These are phyloP conservation scores for Baeospora myosura DNA, from an alignment of 1,284 basidiomycete genomes.

Conservation along the genomic window DNA sequence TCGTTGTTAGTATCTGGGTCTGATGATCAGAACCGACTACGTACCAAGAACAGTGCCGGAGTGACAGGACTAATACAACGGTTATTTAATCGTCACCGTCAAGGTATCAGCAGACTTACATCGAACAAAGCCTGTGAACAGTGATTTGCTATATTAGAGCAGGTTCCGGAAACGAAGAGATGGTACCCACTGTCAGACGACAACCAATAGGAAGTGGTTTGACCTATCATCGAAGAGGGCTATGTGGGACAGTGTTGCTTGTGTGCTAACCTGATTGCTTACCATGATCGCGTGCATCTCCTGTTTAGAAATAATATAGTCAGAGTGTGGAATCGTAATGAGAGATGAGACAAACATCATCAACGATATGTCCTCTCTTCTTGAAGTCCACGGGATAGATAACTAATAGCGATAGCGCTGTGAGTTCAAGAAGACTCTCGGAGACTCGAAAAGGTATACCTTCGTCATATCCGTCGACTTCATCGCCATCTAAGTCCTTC, in stretches of 20 bases:
- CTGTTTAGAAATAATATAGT: conserved; percentile 25
- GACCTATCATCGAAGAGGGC: conserved; percentile 25
- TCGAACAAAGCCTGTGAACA: conserved; percentile 64
- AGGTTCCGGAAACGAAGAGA: not conserved
- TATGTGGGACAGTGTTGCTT: not conserved
- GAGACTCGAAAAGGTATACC: too few species aligned
- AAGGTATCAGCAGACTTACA: conserved; percentile 30
- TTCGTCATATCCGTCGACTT: conserved; percentile 62
- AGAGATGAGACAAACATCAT: conserved; percentile 62
- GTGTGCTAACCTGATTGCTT: too few species aligned
- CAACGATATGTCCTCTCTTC: conserved; percentile 66
- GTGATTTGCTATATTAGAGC: not conserved
- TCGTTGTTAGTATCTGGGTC: conserved; percentile 1
- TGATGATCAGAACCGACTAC: conserved; percentile 11
- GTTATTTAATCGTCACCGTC: not conserved
- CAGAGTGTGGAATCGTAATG: not conserved
- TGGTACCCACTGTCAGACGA: conserved; percentile 50
- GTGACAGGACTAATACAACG: conserved; percentile 47
- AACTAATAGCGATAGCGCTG: conserved; percentile 35
- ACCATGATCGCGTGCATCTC: conserved; percentile 64
- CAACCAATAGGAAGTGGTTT: conserved; percentile 75
- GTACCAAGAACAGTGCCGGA: conserved; percentile 61
- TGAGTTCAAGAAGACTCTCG: conserved; percentile 18
- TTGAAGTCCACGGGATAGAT: conserved; percentile 82
- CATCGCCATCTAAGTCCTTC: conserved; percentile 66